Conservation (phyloP, 2,329 filamentous ascomycete species). For the Diaporthe sp. region DNA sequence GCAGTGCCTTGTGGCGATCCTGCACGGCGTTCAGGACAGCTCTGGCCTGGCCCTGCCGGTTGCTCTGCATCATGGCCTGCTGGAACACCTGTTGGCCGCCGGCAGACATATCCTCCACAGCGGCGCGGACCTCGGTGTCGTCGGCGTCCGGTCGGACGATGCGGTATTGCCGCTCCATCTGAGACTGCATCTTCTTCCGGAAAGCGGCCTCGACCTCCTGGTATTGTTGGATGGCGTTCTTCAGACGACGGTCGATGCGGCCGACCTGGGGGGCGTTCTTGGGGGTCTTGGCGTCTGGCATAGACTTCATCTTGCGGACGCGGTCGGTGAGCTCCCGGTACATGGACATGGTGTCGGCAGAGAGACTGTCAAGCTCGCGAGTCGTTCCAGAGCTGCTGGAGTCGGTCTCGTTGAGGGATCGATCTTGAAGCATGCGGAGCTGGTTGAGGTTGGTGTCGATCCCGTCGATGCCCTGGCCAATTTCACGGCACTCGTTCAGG, state of each 20-base stretch:
- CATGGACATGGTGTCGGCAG: slow-evolving; percentile 83
- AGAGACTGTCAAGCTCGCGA: slow-evolving; percentile 79
- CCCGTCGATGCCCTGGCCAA: slow-evolving; percentile 82
- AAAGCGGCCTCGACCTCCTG: slow-evolving; percentile 85
- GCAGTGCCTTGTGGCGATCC: slow-evolving; percentile 86
- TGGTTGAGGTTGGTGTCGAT: slow-evolving; percentile 81
- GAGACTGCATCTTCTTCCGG: slow-evolving; percentile 83
- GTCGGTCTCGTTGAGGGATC: slow-evolving; percentile 81
- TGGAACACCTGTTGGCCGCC: slow-evolving; percentile 87
- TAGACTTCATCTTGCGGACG: slow-evolving; percentile 86
- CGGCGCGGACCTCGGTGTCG: slow-evolving; percentile 82
- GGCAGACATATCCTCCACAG: slow-evolving; percentile 79
- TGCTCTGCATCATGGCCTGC: slow-evolving; percentile 86
- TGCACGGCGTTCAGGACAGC: slow-evolving; percentile 84
- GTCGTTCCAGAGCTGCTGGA: slow-evolving; percentile 75
- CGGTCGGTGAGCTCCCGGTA: slow-evolving; percentile 86
- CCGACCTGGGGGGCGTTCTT: slow-evolving; percentile 86
- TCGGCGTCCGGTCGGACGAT: slow-evolving; percentile 88
- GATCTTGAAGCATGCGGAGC: slow-evolving; percentile 79
- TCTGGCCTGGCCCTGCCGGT: slow-evolving; percentile 84
- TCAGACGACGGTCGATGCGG: slow-evolving; percentile 83
- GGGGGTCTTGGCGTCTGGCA: slow-evolving; percentile 79
- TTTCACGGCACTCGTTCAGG: slow-evolving; percentile 86
- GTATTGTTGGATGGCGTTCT: slow-evolving; percentile 85
- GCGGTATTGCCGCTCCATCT: slow-evolving; percentile 89